These are phyloP conservation scores for Aspergillaceae sp. DNA, from an alignment of 2,329 filamentous ascomycete genomes.

Conservation along the genomic window DNA sequence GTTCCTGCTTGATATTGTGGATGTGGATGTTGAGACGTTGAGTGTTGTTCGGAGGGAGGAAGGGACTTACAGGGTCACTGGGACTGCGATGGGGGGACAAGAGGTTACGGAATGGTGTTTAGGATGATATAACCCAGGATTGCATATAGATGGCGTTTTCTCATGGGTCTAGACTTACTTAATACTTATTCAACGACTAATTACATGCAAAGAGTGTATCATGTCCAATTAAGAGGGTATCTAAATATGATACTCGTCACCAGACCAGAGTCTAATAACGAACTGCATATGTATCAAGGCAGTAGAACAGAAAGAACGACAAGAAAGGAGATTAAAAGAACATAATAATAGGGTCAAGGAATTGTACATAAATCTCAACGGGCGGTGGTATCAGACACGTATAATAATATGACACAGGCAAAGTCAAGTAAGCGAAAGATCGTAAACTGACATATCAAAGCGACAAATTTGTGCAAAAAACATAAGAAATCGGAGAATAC, in stretches of 20 bases:
- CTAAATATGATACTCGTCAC: slow-evolving; percentile 4
- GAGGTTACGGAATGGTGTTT: slow-evolving; percentile 7
- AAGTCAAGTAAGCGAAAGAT: slow-evolving; percentile 1
- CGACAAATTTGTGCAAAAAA: neutral
- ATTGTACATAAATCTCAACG: neutral
- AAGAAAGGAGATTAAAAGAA: neutral
- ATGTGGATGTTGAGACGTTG: slow-evolving; percentile 8
- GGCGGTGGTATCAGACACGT: slow-evolving; percentile 8
- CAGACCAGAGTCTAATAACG: neutral
- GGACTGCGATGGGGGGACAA: slow-evolving; percentile 3
- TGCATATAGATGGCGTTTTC: neutral
- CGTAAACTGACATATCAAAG: neutral
- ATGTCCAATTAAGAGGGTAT: slow-evolving; percentile 10
- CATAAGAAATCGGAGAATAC: slow-evolving; percentile 1
- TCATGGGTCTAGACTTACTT: neutral
- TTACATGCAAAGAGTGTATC: slow-evolving; percentile 1
- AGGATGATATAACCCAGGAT: neutral
- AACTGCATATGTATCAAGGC: neutral
- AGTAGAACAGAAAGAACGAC: neutral
- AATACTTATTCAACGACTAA: neutral
- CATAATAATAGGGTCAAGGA: neutral
- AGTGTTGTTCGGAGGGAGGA: neutral
- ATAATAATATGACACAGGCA: too few species aligned
- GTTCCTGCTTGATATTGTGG: slow-evolving; percentile 10
- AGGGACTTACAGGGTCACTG: neutral